phyloP scores from a whole-genome alignment of 352 stramenopile species.

The Globisporangium viniferum region DNA sequence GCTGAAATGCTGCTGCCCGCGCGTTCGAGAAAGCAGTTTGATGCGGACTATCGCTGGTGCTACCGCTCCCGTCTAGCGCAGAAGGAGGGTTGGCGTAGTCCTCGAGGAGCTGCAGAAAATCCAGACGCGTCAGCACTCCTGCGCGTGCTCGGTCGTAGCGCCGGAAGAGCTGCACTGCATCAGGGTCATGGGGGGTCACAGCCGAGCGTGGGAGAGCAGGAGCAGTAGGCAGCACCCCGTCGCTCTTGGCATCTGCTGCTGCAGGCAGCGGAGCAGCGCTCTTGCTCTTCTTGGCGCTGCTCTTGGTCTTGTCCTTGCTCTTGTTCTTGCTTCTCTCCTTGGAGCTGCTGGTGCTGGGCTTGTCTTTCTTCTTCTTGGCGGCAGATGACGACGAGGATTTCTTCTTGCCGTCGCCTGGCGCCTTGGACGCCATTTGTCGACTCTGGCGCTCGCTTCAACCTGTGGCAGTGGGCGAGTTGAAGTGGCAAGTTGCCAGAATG shows the following conservation, averaged over 20 bases:
- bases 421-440: neutral
- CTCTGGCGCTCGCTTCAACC: neutral
- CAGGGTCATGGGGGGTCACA: slow-evolving; percentile 31
- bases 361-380: slow-evolving; percentile 15
- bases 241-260: neutral
- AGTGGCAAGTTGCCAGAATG: neutral
- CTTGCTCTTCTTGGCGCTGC: slow-evolving; percentile 30
- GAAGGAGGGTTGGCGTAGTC: slow-evolving; percentile 51
- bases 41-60: neutral
- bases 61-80: neutral
- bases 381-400: neutral
- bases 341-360: slow-evolving; percentile 9
- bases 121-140: slow-evolving; percentile 46
- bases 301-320: slow-evolving; percentile 27
- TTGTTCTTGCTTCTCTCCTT: slow-evolving; percentile 1
- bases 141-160: slow-evolving; percentile 63
- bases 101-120: slow-evolving; percentile 69
- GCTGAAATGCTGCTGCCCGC: neutral
- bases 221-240: neutral
- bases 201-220: neutral
- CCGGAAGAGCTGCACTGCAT: slow-evolving; percentile 80
- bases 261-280: slow-evolving; percentile 15
- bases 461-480: neutral
- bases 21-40: neutral
- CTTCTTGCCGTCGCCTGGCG: slow-evolving; percentile 10